phyloP scores from a whole-genome alignment of 768 basidiomycete genomes.

The Rhodotorula toruloides region DNA sequence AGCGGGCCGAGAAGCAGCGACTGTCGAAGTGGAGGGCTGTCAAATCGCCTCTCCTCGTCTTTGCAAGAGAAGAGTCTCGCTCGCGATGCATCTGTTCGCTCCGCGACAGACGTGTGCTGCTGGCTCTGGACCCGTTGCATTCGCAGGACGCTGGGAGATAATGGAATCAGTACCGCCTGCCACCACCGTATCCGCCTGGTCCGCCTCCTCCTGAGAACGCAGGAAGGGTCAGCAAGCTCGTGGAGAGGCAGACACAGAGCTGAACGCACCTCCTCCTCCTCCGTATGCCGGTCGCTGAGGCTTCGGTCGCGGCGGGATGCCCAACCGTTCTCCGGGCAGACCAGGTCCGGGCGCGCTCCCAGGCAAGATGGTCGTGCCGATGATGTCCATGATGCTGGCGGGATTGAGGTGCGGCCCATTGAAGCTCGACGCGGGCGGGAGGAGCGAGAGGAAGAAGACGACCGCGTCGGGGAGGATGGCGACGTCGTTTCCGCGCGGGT shows the following conservation, averaged over 20 bases:
- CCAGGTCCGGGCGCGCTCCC: conserved; percentile 36
- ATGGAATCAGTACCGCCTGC: background rate
- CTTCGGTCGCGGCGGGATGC: conserved; percentile 33
- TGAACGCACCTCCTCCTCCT: background rate
- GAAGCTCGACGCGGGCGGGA: conserved; percentile 68
- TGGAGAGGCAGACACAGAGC: too few relatives aligned
- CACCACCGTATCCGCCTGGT: background rate
- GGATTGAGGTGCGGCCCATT: conserved; percentile 53
- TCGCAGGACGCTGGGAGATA: background rate
- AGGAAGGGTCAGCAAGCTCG: background rate
- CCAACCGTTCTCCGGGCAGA: conserved; percentile 33
- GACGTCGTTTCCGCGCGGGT: conserved; percentile 42
- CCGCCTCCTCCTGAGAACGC: background rate
- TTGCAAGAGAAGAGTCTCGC: too few relatives aligned
- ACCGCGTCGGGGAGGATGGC: conserved; percentile 53
- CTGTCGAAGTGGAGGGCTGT: too few relatives aligned
- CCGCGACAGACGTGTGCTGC: too few relatives aligned
- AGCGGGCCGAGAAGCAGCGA: too few relatives aligned
- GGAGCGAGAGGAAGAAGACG: conserved; percentile 74
- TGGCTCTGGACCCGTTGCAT: too few relatives aligned
- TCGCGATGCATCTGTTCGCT: too few relatives aligned
- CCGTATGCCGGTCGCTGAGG: conserved; percentile 13
- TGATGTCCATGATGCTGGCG: conserved; percentile 35
- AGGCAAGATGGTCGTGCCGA: conserved; percentile 34
- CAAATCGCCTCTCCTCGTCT: too few relatives aligned